Conservation (phyloP, 2,329 filamentous ascomycete species). For the Penicillium glabrum region DNA sequence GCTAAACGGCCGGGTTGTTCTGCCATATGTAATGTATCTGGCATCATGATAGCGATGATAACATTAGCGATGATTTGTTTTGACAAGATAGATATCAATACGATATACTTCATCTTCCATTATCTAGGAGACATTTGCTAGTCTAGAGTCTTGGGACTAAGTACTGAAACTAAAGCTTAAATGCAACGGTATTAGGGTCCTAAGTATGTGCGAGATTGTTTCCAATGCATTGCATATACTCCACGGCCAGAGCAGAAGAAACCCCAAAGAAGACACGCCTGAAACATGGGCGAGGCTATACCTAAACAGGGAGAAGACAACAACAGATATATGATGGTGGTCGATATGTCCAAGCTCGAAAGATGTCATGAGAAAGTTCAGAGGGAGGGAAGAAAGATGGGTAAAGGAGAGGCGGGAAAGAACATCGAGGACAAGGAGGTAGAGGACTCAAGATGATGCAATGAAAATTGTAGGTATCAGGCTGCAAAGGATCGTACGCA, state of each 20-base stretch:
- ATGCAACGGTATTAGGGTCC: conserved; percentile 18
- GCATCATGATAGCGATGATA: conserved; percentile 13
- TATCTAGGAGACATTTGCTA: background rate
- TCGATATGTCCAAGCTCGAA: conserved; percentile 20
- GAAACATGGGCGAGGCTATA: conserved; percentile 6
- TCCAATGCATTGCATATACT: conserved; percentile 17
- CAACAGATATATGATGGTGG: conserved; percentile 15
- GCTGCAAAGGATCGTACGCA: conserved; percentile 24
- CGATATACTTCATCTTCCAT: background rate
- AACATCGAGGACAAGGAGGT: conserved; percentile 3
- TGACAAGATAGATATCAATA: background rate
- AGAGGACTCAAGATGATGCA: conserved; percentile 16
- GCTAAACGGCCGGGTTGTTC: background rate
- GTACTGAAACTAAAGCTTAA: background rate
- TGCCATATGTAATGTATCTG: background rate
- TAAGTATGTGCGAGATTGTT: conserved; percentile 10
- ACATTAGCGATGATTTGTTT: background rate
- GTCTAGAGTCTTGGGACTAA: background rate
- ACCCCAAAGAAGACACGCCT: background rate
- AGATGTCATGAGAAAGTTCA: conserved; percentile 9
- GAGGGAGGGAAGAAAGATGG: conserved; percentile 6
- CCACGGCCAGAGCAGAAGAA: background rate
- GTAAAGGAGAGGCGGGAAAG: background rate
- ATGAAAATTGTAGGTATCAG: conserved; percentile 11
- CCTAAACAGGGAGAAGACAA: conserved; percentile 4